These are phyloP conservation scores for Neobulgaria alba DNA, from an alignment of 2,329 filamentous ascomycete species.

Conservation along the genomic window DNA sequence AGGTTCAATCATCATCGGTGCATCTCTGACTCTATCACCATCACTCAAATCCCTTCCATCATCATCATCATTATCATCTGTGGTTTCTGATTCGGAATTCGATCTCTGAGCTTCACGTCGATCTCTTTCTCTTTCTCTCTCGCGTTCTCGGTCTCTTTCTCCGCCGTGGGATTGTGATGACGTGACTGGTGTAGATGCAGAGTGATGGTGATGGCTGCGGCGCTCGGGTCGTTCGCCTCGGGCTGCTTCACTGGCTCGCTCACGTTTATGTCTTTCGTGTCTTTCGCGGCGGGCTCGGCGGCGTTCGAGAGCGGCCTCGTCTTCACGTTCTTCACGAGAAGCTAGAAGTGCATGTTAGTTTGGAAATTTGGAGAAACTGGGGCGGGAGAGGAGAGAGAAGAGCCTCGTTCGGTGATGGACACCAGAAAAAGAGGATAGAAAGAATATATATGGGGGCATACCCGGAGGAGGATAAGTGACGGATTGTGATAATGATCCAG, in stretches of 20 bases:
- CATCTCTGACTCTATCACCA: slow-evolving; percentile 11
- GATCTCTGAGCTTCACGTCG: slow-evolving; percentile 4
- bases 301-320: slow-evolving; percentile 19
- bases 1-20: slow-evolving; percentile 22
- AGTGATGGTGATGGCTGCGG: slow-evolving; percentile 15
- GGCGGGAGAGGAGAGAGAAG: not conserved
- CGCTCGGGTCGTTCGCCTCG: slow-evolving; percentile 6
- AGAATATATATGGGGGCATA: too few species aligned
- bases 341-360: slow-evolving; percentile 13
- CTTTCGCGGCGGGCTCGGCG: slow-evolving; percentile 24
- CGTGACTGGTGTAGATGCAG: too few species aligned
- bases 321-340: slow-evolving; percentile 26
- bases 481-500: too few species aligned
- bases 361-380: not conserved
- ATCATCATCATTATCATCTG: slow-evolving; percentile 22
- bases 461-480: too few species aligned
- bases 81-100: slow-evolving; percentile 12
- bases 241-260: slow-evolving; percentile 13
- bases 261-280: slow-evolving; percentile 27
- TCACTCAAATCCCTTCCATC: slow-evolving; percentile 8
- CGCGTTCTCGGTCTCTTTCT: slow-evolving; percentile 4
- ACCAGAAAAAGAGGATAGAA: too few species aligned
- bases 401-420: too few species aligned
- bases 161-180: too few species aligned
- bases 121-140: not conserved